Conservation (phyloP, 192 early-diverging fungal genomes). For the Rhizoclosmatium globosum region DNA sequence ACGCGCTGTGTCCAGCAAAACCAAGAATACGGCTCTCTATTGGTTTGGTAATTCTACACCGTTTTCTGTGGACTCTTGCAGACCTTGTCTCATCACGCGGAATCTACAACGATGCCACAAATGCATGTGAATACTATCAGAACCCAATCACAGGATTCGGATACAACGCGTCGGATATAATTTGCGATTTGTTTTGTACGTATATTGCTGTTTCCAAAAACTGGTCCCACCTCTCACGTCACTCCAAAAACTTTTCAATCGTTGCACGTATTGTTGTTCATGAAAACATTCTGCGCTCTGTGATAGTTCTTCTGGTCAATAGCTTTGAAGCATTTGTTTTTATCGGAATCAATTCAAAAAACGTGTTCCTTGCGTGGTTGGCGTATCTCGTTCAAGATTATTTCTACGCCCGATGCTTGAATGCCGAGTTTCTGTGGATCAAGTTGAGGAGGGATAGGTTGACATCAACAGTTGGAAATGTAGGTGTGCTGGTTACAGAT, state of each 20-base stretch:
- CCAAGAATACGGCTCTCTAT: not conserved
- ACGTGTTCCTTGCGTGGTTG: not conserved
- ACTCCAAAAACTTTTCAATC: not conserved
- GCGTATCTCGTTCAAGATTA: constrained; percentile 1
- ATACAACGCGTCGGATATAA: not conserved
- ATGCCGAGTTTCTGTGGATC: not conserved
- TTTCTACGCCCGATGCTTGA: not conserved
- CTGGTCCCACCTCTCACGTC: not conserved
- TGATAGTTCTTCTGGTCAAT: not conserved
- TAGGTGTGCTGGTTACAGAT: too few species aligned
- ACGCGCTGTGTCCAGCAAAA: not conserved
- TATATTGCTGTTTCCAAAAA: not conserved
- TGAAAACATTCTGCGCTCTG: not conserved
- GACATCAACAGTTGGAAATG: too few species aligned
- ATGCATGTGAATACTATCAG: not conserved
- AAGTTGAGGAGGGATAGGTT: too few species aligned
- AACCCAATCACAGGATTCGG: constrained; percentile 1
- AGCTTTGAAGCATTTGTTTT: not conserved
- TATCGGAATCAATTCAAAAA: not conserved
- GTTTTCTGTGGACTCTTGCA: not conserved
- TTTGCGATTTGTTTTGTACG: not conserved
- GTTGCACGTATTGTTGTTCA: not conserved
- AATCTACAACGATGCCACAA: not conserved
- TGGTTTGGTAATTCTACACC: not conserved
- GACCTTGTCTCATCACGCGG: not conserved